A percentile compares a stretch with the other conserved stretches of the same genome.
Evolutionary conservation across 495 filamentous ascomycete genomes (phyloP).

Genomic region (Aspergillus olivimuriae): DNA sequence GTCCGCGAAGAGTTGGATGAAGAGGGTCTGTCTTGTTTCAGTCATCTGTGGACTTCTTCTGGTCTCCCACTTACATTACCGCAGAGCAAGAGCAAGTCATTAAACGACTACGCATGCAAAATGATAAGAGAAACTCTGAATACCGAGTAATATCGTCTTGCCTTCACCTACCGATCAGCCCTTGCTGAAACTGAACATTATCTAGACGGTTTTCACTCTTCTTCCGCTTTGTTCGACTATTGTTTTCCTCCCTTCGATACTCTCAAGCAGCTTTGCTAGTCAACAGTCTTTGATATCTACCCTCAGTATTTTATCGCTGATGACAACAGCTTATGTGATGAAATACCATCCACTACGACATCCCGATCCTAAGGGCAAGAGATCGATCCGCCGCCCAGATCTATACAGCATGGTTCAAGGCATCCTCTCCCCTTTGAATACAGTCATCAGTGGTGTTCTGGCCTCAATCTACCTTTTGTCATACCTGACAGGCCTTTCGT

Average conservation of each 20-base stretch:
- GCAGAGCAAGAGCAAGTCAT: constrained; percentile 71
- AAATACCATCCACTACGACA: constrained; percentile 22
- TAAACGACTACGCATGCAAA: constrained; percentile 44
- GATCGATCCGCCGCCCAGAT: constrained; percentile 13
- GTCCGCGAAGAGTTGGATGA: constrained; percentile 54
- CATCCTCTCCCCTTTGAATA: constrained; percentile 20
- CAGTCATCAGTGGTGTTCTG: constrained; percentile 21
- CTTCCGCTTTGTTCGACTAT: constrained; percentile 47
- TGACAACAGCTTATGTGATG: constrained; percentile 50
- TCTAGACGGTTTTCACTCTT: neutral
- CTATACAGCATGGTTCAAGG: constrained; percentile 2
- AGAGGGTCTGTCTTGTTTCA: constrained; percentile 40
- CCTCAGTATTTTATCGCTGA: constrained; percentile 52
- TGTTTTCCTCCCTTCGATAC: constrained; percentile 47
- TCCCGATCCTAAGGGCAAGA: constrained; percentile 28
- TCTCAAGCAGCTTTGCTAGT: constrained; percentile 19
- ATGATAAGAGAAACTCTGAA: constrained; percentile 51
- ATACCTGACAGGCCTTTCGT: constrained; percentile 6
- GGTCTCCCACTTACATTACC: constrained; percentile 9
- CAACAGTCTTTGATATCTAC: constrained; percentile 39
- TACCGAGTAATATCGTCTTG: constrained; percentile 42
- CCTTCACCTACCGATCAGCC: neutral
- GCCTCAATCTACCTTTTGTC: constrained; percentile 16
- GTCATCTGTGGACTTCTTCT: constrained; percentile 1
- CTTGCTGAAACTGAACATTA: too few relatives aligned